Conservation (phyloP, 2,329 filamentous ascomycete species). For the Rhinocladiella mackenziei region DNA sequence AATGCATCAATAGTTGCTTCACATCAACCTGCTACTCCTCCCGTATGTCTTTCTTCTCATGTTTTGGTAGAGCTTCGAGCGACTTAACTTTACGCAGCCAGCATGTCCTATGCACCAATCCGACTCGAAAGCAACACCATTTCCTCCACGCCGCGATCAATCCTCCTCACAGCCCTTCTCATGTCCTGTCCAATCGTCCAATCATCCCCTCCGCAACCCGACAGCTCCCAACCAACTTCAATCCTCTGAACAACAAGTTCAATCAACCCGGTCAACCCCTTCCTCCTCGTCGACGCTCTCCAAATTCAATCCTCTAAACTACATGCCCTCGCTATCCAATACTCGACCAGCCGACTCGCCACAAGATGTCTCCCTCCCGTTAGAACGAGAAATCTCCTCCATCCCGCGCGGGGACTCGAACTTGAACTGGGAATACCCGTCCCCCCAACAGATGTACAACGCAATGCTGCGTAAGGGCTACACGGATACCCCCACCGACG, state of each 20-base stretch:
- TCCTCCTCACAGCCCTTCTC: constrained; percentile 32
- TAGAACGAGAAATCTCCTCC: constrained; percentile 76
- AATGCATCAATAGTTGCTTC: constrained; percentile 39
- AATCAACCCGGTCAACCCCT: constrained; percentile 10
- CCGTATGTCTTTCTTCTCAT: constrained; percentile 46
- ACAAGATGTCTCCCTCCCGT: constrained; percentile 70
- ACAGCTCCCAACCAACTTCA: constrained; percentile 8
- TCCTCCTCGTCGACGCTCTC: constrained; percentile 52
- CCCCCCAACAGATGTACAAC: constrained; percentile 99
- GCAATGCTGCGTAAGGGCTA: constrained; percentile 94
- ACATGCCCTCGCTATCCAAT: constrained; percentile 91
- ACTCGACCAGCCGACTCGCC: constrained; percentile 58
- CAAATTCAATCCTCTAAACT: constrained; percentile 79
- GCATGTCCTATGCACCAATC: constrained; percentile 66
- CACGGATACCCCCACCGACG: constrained; percentile 86
- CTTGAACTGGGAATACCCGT: constrained; percentile 94
- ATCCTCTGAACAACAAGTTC: constrained; percentile 27
- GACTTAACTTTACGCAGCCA: constrained; percentile 49
- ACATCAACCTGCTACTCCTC: constrained; percentile 50
- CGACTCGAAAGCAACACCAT: constrained; percentile 33
- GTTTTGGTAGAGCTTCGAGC: neutral
- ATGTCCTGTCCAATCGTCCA: constrained; percentile 31
- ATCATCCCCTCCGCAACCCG: constrained; percentile 14
- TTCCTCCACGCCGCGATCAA: constrained; percentile 17
- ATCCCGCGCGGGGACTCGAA: constrained; percentile 81